Conservation (phyloP, 2,329 filamentous ascomycete species). For the Epichloe festucae region DNA sequence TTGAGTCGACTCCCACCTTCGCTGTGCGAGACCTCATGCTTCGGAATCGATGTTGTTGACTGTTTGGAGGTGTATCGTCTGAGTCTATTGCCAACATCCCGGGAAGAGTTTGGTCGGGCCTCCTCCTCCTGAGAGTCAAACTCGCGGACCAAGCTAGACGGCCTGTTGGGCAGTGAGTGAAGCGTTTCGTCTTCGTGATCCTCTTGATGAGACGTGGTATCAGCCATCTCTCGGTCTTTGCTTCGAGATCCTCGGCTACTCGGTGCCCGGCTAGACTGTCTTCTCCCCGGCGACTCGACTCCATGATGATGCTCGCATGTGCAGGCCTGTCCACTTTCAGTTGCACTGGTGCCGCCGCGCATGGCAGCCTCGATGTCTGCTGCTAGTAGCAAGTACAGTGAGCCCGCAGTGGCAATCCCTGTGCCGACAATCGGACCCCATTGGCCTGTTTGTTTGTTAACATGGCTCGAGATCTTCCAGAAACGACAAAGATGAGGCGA, state of each 20-base stretch:
- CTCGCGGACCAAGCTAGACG: neutral
- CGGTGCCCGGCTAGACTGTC: neutral
- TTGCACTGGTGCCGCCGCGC: constrained; percentile 4
- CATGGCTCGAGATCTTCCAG: neutral
- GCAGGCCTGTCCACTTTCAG: constrained; percentile 3
- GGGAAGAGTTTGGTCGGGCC: neutral
- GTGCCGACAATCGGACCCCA: constrained; percentile 49
- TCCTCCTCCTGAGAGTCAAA: neutral
- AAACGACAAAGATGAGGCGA: neutral
- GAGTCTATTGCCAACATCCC: neutral
- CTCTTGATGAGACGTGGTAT: neutral
- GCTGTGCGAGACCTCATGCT: neutral
- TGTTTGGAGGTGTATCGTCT: neutral
- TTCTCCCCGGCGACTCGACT: neutral
- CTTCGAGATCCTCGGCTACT: neutral
- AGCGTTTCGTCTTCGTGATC: neutral
- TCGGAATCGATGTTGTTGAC: neutral
- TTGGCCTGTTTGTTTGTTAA: constrained; percentile 28
- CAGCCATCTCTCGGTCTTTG: neutral
- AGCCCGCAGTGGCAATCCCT: constrained; percentile 42
- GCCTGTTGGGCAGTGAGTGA: neutral
- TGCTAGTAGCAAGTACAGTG: constrained; percentile 40
- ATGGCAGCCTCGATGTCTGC: constrained; percentile 13
- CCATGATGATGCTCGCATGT: constrained; percentile 7
- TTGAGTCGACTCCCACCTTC: constrained; percentile 22